Base-by-base conservation (phyloP, 345 rosid genomes). In the Sisymbrium altissimum region DNA sequence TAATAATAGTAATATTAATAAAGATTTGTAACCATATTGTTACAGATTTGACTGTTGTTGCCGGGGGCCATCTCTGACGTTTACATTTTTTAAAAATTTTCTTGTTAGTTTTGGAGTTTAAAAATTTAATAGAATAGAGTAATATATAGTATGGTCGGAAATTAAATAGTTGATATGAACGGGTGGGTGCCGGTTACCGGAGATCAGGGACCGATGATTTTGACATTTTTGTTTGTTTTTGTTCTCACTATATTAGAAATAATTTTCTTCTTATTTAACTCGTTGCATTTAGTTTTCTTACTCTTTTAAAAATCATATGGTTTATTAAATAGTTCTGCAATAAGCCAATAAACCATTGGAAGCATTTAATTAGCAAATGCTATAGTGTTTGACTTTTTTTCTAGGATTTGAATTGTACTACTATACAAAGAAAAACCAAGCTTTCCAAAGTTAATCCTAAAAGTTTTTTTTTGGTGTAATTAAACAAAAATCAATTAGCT, bases 131-230 rank as follows among this genome's bases (percentile, higher is more conserved):
- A 27, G 56, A 55, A 35, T 32, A 43, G 46, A 57, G 43, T 44
- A 44, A 45, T 54, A 30, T 17, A 33, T 57, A 57, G 63, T 18
- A 63, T 76, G 70, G 71, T 62, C 75, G 75, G 80, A 74, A 72
- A 74, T 58, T 45, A 14, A 59, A 67, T 67, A 49, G 68, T 59
- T 53, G 59, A 65, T 55, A 25, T 8, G 9, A 43, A 54, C 58
- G 70, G 75, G 75, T 55, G 61, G 59, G 66, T 76, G 59, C 76
- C 71, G 71, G 78, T 14, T 45, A 70, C 75, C 80, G 71, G 71
- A 39, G 80, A 70, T 27, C 76, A 56, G 19, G 75, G 76, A 46
- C 64, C 58, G 68, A 63, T 70, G 73, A 11, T 59, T 53, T 54
- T 65, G 79, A 46, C 52, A 59, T 48, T 29, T 71, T 32, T 32